Conservation (phyloP, 164 flowering plant genomes). For the Protea cynaroides region DNA sequence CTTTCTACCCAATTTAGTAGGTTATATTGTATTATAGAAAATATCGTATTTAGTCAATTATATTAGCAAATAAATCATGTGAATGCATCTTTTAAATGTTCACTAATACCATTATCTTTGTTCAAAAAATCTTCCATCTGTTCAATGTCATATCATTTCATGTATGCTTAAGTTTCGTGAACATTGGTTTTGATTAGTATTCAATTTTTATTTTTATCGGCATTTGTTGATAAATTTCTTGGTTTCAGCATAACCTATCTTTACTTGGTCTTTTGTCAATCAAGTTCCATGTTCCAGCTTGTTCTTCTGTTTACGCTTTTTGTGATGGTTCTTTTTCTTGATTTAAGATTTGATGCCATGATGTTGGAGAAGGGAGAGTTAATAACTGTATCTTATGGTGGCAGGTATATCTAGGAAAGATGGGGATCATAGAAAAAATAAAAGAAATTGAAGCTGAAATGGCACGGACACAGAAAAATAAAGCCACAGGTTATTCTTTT, state of each 20-base stretch:
- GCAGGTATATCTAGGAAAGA: constrained; percentile 27
- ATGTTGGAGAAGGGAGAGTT: background rate
- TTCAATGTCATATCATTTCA: background rate
- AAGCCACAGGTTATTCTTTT: constrained; percentile 78
- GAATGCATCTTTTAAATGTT: background rate
- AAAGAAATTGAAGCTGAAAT: constrained; percentile 99
- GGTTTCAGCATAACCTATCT: background rate
- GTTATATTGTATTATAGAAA: too few relatives aligned
- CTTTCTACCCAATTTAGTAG: too few relatives aligned
- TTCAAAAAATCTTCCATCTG: background rate
- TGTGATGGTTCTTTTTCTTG: background rate
- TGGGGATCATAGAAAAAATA: constrained; percentile 97
- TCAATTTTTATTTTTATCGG: background rate
- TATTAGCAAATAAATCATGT: background rate
- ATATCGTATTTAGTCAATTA: too few relatives aligned
- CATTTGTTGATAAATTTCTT: background rate
- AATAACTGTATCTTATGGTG: constrained; percentile 1
- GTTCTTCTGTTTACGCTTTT: background rate
- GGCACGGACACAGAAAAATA: constrained; percentile 99
- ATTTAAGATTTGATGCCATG: background rate
- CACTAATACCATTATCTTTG: background rate
- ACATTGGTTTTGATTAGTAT: background rate
- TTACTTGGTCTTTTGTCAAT: background rate
- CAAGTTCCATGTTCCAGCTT: background rate
- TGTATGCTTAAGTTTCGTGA: background rate